These are phyloP conservation scores for Picocystis sp. DNA, from an alignment of 163 green algal genomes.

Conservation along the genomic window DNA sequence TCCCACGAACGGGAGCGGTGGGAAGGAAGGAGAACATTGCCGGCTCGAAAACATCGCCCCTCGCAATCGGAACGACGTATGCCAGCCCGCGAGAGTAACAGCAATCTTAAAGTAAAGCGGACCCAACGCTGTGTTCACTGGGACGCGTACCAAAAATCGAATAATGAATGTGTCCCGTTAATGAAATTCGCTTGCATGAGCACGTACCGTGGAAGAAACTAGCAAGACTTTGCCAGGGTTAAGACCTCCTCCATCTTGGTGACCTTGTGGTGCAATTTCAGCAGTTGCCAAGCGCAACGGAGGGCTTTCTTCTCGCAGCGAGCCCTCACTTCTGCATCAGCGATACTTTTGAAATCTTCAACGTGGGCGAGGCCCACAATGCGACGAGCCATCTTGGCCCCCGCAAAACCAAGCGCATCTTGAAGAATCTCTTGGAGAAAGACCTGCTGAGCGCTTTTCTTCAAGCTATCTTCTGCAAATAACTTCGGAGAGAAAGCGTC, in stretches of 20 bases:
- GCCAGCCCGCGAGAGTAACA: no score
- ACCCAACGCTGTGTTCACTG: no score
- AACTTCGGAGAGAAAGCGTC: slow-evolving; percentile 28
- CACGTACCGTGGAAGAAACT: no score
- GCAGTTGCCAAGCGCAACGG: slow-evolving; percentile 42
- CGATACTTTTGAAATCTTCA: slow-evolving; percentile 76
- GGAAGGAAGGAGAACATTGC: no score
- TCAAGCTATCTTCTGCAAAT: slow-evolving; percentile 57
- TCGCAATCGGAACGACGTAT: no score
- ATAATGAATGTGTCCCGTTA: no score
- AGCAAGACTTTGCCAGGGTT: slow-evolving; percentile 1
- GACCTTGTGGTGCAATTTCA: slow-evolving; percentile 20
- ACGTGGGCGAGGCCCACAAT: slow-evolving; percentile 88
- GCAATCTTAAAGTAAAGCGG: no score
- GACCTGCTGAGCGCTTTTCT: neutral
- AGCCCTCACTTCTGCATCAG: slow-evolving; percentile 38
- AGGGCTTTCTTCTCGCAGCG: slow-evolving; percentile 59
- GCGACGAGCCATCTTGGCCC: slow-evolving; percentile 24
- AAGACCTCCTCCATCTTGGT: slow-evolving; percentile 10
- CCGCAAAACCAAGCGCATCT: slow-evolving; percentile 10
- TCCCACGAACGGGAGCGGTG: no score
- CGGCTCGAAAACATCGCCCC: no score
- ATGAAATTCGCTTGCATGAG: no score
- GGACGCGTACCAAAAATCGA: no score
- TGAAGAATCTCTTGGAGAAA: neutral